Base-by-base conservation (phyloP, 2,329 filamentous ascomycete species). In the Pezicula carpinea region DNA sequence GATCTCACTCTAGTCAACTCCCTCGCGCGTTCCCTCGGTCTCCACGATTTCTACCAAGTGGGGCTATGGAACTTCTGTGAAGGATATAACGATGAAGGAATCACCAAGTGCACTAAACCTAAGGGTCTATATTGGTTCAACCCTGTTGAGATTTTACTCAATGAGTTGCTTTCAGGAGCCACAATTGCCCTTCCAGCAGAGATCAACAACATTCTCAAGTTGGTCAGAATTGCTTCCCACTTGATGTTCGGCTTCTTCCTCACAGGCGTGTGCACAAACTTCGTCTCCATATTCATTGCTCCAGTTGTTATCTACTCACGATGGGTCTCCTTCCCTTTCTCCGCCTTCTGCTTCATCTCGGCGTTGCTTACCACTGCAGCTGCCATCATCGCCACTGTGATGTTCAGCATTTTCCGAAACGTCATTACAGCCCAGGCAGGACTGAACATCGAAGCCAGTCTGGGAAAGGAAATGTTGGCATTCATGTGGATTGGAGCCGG, bases 21-120 rank as follows among this genome's bases (percentile, higher is more conserved):
- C 39, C 90, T 96, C 55, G 89, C 90, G 4, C 83, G 88, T 43
- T 88, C 85, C 18, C 74, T 96, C 45, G 92, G 91, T 23, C 75
- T 96, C 41, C 89, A 95, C 64, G 92, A 96, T 67, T 96, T 95
- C 69, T 96, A 96, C 67, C 87, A 90, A 59, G 87, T 95, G 22
- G 91, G 91, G 5, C 70, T 96, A 34, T 97, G 92, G 92, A 85
- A 83, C 50, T 96, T 86, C 66, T 97, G 92, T 67, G 88, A 95
- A 65, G 91, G 91, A 17, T 95, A 91, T 66, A 72, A 80, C 47
- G 75, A 79, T 57, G 74, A 84, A 57, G 87, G 87, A 32, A 82
- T 93, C 52, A 92, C 88, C 0, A 69, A 71, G 53, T 97, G 92
- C 68, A 90, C 86, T 6, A 68, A 69, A 5, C 85, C 89, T 0